Conservation (phyloP, 805 yeast genomes). For the Candida ipomoeae region DNA sequence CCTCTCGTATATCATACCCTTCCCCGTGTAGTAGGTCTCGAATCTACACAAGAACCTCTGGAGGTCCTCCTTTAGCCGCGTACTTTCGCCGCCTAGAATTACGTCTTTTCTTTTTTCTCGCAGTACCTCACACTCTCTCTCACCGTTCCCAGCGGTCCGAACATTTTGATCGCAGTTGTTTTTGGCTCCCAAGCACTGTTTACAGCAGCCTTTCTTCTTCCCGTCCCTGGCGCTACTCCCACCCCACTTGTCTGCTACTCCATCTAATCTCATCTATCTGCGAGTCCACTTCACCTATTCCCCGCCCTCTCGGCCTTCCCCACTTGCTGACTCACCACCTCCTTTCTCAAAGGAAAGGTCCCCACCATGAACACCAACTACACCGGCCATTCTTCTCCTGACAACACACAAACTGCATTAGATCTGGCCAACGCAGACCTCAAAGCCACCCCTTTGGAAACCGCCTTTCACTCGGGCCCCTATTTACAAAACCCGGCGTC, state of each 20-base stretch:
- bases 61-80: background rate
- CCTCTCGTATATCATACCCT: background rate
- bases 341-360: constrained; percentile 2
- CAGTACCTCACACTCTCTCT: constrained; percentile 2
- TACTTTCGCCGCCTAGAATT: constrained; percentile 1
- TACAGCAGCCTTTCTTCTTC: background rate
- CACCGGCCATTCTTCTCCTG: constrained; percentile 6
- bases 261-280: background rate
- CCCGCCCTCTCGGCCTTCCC: background rate
- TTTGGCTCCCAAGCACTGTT: background rate
- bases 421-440: constrained; percentile 1
- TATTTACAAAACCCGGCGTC: constrained; percentile 6
- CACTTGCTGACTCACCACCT: constrained; percentile 5
- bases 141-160: constrained; percentile 3
- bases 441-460: background rate
- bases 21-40: background rate
- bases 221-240: background rate
- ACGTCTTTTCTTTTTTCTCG: constrained; percentile 5
- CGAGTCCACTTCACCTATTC: background rate
- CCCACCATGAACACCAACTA: constrained; percentile 14
- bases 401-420: constrained; percentile 7
- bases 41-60: background rate
- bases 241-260: background rate
- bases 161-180: constrained; percentile 4
- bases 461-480: constrained; percentile 4